Evolutionary conservation across 1,284 basidiomycete genomes (phyloP).

Genomic region (Irpex lacteus): DNA sequence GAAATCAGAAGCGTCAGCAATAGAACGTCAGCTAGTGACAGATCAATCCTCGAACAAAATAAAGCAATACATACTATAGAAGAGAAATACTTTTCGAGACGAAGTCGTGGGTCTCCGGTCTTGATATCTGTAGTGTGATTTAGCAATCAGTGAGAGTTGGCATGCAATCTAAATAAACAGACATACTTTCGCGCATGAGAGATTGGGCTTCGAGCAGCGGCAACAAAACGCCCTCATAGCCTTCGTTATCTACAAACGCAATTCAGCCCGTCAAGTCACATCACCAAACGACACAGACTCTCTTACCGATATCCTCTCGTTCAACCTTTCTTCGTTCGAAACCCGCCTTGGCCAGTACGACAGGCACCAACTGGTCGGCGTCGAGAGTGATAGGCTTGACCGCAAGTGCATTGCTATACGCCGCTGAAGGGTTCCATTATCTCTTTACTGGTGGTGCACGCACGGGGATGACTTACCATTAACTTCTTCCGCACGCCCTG

Average conservation of each 20-base stretch:
- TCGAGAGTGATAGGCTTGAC: slow-evolving; percentile 54
- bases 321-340: slow-evolving; percentile 59
- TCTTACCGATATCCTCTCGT: slow-evolving; percentile 41
- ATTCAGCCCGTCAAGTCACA: neutral
- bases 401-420: slow-evolving; percentile 55
- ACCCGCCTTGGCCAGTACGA: slow-evolving; percentile 66
- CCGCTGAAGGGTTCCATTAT: slow-evolving; percentile 37
- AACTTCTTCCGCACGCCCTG: neutral
- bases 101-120: slow-evolving; percentile 55
- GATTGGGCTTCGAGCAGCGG: neutral
- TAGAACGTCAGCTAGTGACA: too few species aligned
- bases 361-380: slow-evolving; percentile 63
- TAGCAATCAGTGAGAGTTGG: neutral
- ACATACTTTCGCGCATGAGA: neutral
- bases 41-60: neutral
- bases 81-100: slow-evolving; percentile 80
- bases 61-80: slow-evolving; percentile 64
- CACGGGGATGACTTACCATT: slow-evolving; percentile 9
- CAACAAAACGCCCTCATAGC: neutral
- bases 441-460: slow-evolving; percentile 3
- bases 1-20: neutral
- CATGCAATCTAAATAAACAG: neutral
- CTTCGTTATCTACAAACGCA: neutral
- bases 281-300: neutral
- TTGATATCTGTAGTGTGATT: slow-evolving; percentile 30